Base-by-base conservation (phyloP, 257 asterid species). In the Solanum dulcamara region DNA sequence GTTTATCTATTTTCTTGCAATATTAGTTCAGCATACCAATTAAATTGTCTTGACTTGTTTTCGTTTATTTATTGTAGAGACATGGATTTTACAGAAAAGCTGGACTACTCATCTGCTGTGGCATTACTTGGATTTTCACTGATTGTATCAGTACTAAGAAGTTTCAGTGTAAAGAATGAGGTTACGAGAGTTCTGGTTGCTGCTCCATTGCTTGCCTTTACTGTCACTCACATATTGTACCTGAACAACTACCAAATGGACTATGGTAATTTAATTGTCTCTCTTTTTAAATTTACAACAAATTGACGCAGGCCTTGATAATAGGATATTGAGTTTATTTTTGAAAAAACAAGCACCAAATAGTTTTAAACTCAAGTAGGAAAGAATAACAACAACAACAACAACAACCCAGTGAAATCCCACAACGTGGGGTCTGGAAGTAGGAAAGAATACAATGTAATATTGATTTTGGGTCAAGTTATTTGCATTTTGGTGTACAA, bases 101-200 rank as follows among this genome's bases (percentile, higher is more conserved):
- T 95, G 85, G 95, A 93, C 86, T 90, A 93, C 88, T 91, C 97
- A 7, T 94, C 97, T 64, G 97, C 93, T 11, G 97, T 91, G 85
- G 94, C 92, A 11, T 91, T 93, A 44, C 93, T 92, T 24, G 98
- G 98, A 85, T 95, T 87, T 87, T 92, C 98, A 18, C 93, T 94
- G 79, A 86, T 94, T 84, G 84, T 93, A 86, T 92, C 97, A 30
- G 88, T 92, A 83, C 82, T 95, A 48, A 91, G 98, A 86, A 90
- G 89, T 87, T 94, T 94, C 92, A 89, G 40, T 51, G 90, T 95
- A 80, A 91, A 81, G 80, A 85, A 88, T 46, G 98, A 95, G 88
- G 98, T 98, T 80, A 91, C 92, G 12, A 91, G 98, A 93, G 98
- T 95, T 90, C 92, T 95, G 96, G 92, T 94, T 86, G 92, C 97